Base-by-base conservation (phyloP, 2,329 filamentous ascomycete species). In the Fusarium duplospermum region DNA sequence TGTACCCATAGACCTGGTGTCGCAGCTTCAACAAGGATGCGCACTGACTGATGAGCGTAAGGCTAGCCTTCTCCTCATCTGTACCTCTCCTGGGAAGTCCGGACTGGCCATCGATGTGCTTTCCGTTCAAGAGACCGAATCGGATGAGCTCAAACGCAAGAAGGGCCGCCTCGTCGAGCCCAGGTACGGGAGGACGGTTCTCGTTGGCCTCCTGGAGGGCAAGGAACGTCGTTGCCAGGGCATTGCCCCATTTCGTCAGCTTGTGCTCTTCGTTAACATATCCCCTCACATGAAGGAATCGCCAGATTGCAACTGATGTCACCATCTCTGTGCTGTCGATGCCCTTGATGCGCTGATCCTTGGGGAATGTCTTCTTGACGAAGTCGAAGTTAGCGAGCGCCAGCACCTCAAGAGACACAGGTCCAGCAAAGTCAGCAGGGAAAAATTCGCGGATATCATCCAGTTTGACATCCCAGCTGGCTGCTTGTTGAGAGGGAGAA, bases 1-100 rank as follows among this genome's bases (percentile, higher is more conserved):
- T 98, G 83, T 98, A 99, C 33, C 96, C 96, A 76, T 96, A 95
- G 4, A 89, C 88, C 76, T 94, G 90, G 81, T 99, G 96, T 35
- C 92, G 90, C 71, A 98, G 87, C 79, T 93, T 94, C 61, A 95
- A 89, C 67, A 98, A 87, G 62, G 93, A 95, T 16, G 95, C 94
- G 70, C 95, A 93, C 42, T 96, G 93, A 76, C 95, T 96, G 77
- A 98, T 91, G 52, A 99, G 88, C 64, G 96, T 88, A 52, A 95
- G 91, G 78, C 92, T 93, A 35, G 89, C 87, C 81, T 93, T 94
- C 74, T 98, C 95, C 45, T 93, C 90, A 5, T 93, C 93, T 80
- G 81, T 84, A 50, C 87, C 87, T 75, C 87, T 88, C 68, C 88
- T 84, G 16, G 90, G 88, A 24, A 88, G 82, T 31, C 90, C 89